Percentiles rank a stretch among this genome's conserved stretches.
Evolutionary conservation across 2,329 filamentous ascomycete species (phyloP).

Genomic region (Aspergillus uvarum): DNA sequence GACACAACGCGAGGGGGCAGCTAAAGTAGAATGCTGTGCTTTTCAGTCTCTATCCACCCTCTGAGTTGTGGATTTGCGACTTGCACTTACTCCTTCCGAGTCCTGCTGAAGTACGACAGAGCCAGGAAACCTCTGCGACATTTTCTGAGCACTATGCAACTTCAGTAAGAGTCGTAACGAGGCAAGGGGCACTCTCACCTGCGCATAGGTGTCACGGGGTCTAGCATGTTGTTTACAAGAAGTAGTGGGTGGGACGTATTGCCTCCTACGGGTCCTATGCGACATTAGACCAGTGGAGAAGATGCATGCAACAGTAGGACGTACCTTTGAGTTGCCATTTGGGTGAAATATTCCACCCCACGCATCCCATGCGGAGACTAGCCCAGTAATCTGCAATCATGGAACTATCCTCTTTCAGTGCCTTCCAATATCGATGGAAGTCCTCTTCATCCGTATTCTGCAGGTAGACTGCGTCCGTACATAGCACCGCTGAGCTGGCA

Average conservation of each 20-base stretch:
- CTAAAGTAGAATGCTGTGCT: constrained; percentile 34
- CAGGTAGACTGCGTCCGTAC: constrained; percentile 31
- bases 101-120: constrained; percentile 49
- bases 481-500: constrained; percentile 33
- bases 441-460: constrained; percentile 15
- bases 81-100: constrained; percentile 40
- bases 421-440: constrained; percentile 27
- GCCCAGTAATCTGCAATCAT: constrained; percentile 41
- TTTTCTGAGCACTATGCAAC: constrained; percentile 32
- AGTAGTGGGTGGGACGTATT: constrained; percentile 54
- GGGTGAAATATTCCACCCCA: constrained; percentile 36
- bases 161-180: constrained; percentile 6
- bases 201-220: constrained; percentile 59
- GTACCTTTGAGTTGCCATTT: constrained; percentile 40
- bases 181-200: constrained; percentile 21
- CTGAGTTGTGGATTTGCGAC: neutral
- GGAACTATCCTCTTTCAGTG: constrained; percentile 25
- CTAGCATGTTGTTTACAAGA: constrained; percentile 57
- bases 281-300: neutral
- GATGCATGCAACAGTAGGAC: neutral
- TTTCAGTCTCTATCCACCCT: neutral
- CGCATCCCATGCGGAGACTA: constrained; percentile 35
- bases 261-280: constrained; percentile 28
- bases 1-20: constrained; percentile 40
- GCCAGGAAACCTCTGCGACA: constrained; percentile 44